Evolutionary conservation across 495 filamentous ascomycete genomes (phyloP).

Genomic region (Penicillium tannophilum): DNA sequence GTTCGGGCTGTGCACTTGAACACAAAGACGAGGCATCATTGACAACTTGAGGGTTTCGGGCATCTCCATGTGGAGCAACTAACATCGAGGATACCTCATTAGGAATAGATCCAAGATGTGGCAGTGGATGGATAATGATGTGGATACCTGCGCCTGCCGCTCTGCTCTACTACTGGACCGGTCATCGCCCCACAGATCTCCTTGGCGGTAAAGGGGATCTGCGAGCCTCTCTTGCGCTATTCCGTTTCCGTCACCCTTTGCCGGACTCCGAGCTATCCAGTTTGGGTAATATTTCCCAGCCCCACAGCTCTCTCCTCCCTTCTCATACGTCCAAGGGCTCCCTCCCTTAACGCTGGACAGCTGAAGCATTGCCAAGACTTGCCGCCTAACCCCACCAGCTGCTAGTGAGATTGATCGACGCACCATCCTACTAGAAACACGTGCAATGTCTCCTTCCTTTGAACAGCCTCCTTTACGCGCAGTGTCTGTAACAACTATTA

Average conservation of each 20-base stretch:
- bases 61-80: slow-evolving; percentile 1
- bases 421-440: slow-evolving; percentile 4
- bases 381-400: background rate
- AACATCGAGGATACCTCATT: background rate
- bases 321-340: too few relatives aligned
- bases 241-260: background rate
- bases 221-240: background rate
- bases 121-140: background rate
- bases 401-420: background rate
- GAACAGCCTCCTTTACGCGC: background rate
- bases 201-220: background rate
- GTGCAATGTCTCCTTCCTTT: background rate
- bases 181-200: background rate
- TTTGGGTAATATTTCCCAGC: background rate
- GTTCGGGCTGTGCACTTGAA: background rate
- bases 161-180: background rate
- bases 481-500: slow-evolving; percentile 1
- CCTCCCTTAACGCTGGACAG: too few relatives aligned
- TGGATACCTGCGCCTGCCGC: background rate
- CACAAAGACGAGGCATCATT: background rate
- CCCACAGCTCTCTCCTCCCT: background rate
- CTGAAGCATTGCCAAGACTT: background rate
- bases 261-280: background rate
- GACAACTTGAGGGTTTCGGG: background rate
- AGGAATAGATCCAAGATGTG: slow-evolving; percentile 1